A percentile compares a stretch with the other conserved stretches of the same genome.
These are phyloP conservation scores for Copromyces sp. DNA, from an alignment of 495 filamentous ascomycete species.

Conservation along the genomic window DNA sequence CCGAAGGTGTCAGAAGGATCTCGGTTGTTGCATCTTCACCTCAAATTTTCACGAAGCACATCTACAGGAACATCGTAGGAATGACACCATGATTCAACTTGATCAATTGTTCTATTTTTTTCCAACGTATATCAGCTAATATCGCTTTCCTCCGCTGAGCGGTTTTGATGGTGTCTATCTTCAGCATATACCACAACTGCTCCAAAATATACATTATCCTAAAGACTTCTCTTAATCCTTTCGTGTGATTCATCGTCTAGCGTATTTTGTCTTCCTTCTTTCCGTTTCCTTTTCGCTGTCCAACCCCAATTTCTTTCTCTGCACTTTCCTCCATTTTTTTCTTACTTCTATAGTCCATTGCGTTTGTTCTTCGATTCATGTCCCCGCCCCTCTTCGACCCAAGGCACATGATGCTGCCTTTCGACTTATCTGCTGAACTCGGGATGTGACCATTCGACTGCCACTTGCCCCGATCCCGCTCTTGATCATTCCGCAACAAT, in stretches of 20 bases:
- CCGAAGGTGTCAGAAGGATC: conserved; percentile 5
- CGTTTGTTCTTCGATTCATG: conserved; percentile 6
- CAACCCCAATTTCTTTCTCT: not conserved
- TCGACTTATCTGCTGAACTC: not conserved
- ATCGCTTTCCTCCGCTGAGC: not conserved
- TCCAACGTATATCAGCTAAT: not conserved
- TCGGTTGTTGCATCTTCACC: not conserved
- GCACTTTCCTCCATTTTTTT: not conserved
- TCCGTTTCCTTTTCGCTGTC: conserved; percentile 2
- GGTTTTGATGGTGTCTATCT: not conserved
- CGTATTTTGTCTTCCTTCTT: not conserved
- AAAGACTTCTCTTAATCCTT: not conserved
- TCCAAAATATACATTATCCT: not conserved
- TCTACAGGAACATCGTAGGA: not conserved
- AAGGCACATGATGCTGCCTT: not conserved
- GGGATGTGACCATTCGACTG: too few species aligned
- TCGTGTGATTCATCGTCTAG: not conserved
- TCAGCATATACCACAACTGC: not conserved
- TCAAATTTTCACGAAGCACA: not conserved
- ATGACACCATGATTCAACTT: not conserved
- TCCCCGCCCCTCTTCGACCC: conserved; percentile 11
- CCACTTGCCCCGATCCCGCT: too few species aligned
- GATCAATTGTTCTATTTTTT: not conserved
- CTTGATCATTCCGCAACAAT: too few species aligned
- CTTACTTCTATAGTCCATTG: conserved; percentile 4